A percentile compares a stretch with the other conserved stretches of the same genome.
Evolutionary conservation across 352 stramenopile species (phyloP).

Genomic region (Globisporangium cystogenes): DNA sequence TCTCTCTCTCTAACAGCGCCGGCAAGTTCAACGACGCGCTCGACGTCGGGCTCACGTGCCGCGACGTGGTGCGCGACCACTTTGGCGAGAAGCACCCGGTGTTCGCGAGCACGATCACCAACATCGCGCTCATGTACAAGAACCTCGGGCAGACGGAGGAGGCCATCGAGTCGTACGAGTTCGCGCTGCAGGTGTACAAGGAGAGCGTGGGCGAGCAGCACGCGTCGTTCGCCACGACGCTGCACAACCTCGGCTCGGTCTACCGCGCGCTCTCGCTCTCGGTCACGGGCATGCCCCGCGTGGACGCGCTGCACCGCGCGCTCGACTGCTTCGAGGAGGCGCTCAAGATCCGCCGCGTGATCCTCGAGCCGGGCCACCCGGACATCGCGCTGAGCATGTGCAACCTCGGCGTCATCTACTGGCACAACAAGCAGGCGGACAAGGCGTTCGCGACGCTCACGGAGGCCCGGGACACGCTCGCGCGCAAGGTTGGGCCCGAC

Average conservation of each 20-base stretch:
- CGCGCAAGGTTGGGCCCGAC: conserved; percentile 46
- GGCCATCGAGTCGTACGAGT: conserved; percentile 77
- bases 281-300: conserved; percentile 60
- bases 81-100: conserved; percentile 78
- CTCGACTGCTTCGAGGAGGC: conserved; percentile 78
- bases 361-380: conserved; percentile 67
- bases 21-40: conserved; percentile 63
- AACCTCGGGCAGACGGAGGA: conserved; percentile 71
- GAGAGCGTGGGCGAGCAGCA: conserved; percentile 72
- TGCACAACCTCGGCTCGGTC: conserved; percentile 78
- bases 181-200: conserved; percentile 77
- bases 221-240: conserved; percentile 77
- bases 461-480: conserved; percentile 53
- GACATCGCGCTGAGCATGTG: conserved; percentile 80
- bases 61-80: conserved; percentile 63
- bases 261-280: conserved; percentile 58
- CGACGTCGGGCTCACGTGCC: conserved; percentile 59
- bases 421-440: conserved; percentile 73
- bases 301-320: conserved; percentile 54
- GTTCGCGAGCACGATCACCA: conserved; percentile 81
- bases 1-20: conserved; percentile 20
- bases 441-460: conserved; percentile 57
- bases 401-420: conserved; percentile 78
- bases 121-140: conserved; percentile 88
- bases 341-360: conserved; percentile 61